phyloP scores from a whole-genome alignment of 1,139 yeast genomes.

The Kurtzmaniella quercitrusa region DNA sequence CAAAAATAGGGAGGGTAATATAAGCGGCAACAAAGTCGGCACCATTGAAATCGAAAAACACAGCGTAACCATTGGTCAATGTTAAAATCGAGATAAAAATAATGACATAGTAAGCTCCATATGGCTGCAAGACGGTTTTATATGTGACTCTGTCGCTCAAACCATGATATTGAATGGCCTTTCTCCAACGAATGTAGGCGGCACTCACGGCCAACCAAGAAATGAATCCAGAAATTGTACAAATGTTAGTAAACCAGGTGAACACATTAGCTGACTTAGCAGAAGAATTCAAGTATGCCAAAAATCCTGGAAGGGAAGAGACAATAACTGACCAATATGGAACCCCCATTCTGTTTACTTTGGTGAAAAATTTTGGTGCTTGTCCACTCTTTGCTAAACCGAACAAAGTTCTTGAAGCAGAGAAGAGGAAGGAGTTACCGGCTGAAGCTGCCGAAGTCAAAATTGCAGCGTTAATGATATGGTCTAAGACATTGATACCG shows the following conservation, averaged over 20 bases:
- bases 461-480: constrained; percentile 65
- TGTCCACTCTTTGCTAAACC: constrained; percentile 59
- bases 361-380: constrained; percentile 56
- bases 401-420: constrained; percentile 65
- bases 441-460: constrained; percentile 69
- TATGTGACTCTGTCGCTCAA: constrained; percentile 46
- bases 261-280: constrained; percentile 54
- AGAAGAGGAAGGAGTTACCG: constrained; percentile 68
- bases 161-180: constrained; percentile 41
- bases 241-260: constrained; percentile 64
- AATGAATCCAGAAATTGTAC: constrained; percentile 65
- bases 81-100: constrained; percentile 41
- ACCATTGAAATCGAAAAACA: constrained; percentile 49
- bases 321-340: constrained; percentile 49
- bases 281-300: constrained; percentile 62
- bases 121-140: constrained; percentile 47
- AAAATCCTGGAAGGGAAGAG: constrained; percentile 31
- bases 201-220: constrained; percentile 57
- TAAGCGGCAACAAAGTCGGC: constrained; percentile 59
- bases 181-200: constrained; percentile 52
- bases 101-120: constrained; percentile 48
- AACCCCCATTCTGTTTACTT: constrained; percentile 62
- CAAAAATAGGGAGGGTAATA: constrained; percentile 54
- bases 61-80: constrained; percentile 58
- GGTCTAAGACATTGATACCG: constrained; percentile 56